These are phyloP conservation scores for Diaporthe sp. DNA, from an alignment of 2,329 filamentous ascomycete species.

Conservation along the genomic window DNA sequence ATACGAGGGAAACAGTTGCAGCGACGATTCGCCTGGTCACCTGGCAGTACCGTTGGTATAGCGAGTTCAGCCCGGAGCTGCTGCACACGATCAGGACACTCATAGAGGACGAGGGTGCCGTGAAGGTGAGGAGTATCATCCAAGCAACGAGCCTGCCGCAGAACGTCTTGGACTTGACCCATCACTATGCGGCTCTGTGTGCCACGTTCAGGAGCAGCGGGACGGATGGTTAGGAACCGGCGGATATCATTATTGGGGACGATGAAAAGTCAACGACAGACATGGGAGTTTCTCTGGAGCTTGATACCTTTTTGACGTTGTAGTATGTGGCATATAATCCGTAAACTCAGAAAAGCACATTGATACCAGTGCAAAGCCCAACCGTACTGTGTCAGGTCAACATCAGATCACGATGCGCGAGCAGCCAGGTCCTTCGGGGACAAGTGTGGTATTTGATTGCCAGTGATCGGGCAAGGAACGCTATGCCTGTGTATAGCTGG, in stretches of 20 bases:
- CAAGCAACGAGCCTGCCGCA: conserved; percentile 96
- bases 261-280: conserved; percentile 12
- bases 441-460: neutral
- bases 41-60: conserved; percentile 99
- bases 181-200: conserved; percentile 95
- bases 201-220: conserved; percentile 96
- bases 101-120: conserved; percentile 96
- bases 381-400: neutral
- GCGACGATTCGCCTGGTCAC: conserved; percentile 93
- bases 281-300: conserved; percentile 32
- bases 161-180: conserved; percentile 91
- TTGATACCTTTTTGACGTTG: conserved; percentile 38
- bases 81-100: conserved; percentile 89
- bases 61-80: conserved; percentile 95
- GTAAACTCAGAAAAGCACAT: conserved; percentile 12
- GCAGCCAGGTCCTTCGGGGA: neutral
- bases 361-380: conserved; percentile 19
- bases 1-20: conserved; percentile 84
- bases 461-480: neutral
- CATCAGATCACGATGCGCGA: neutral
- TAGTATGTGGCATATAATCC: conserved; percentile 20
- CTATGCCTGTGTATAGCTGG: neutral
- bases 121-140: conserved; percentile 97
- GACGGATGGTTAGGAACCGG: conserved; percentile 78
- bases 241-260: neutral